Evolutionary conservation across 352 stramenopile genomes (phyloP).

Genomic region (Phytopythium helicoides): DNA sequence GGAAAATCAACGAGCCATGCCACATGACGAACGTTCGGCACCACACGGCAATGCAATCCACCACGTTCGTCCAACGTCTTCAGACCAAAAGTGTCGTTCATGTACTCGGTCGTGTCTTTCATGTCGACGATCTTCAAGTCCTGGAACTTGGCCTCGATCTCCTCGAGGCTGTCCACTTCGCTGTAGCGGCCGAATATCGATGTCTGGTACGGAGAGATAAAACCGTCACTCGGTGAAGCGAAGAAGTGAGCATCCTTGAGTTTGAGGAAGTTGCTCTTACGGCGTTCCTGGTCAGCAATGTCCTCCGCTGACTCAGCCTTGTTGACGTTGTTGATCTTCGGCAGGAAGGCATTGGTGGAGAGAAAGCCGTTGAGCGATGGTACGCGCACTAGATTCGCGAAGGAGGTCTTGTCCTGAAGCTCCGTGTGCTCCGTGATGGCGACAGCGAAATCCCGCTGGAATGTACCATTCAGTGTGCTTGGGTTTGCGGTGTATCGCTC

Average conservation of each 20-base stretch:
- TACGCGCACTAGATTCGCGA: constrained; percentile 37
- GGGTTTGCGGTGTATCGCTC: constrained; percentile 7
- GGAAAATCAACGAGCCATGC: constrained; percentile 16
- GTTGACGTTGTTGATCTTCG: too few relatives aligned
- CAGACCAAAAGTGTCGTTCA: constrained; percentile 13
- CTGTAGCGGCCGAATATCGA: constrained; percentile 39
- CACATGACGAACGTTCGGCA: constrained; percentile 7
- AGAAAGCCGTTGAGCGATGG: constrained; percentile 21
- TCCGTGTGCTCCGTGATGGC: constrained; percentile 22
- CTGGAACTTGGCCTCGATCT: too few relatives aligned
- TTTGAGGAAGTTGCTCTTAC: constrained; percentile 37
- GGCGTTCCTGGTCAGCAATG: constrained; percentile 23
- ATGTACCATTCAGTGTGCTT: constrained; percentile 10
- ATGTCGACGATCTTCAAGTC: constrained; percentile 5
- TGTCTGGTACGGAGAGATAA: constrained; percentile 39
- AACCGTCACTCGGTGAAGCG: constrained; percentile 28
- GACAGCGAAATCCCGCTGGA: constrained; percentile 32
- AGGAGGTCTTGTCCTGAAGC: constrained; percentile 32
- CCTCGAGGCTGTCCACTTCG: constrained; percentile 22
- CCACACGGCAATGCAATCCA: constrained; percentile 4
- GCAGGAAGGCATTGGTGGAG: constrained; percentile 23
- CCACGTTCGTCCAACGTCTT: constrained; percentile 11
- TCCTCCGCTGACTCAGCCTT: constrained; percentile 13
- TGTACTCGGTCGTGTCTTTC: constrained; percentile 8
- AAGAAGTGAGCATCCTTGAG: constrained; percentile 38